Evolutionary conservation across 352 stramenopile species (phyloP).

Genomic region (Phytophthora agathidicida): DNA sequence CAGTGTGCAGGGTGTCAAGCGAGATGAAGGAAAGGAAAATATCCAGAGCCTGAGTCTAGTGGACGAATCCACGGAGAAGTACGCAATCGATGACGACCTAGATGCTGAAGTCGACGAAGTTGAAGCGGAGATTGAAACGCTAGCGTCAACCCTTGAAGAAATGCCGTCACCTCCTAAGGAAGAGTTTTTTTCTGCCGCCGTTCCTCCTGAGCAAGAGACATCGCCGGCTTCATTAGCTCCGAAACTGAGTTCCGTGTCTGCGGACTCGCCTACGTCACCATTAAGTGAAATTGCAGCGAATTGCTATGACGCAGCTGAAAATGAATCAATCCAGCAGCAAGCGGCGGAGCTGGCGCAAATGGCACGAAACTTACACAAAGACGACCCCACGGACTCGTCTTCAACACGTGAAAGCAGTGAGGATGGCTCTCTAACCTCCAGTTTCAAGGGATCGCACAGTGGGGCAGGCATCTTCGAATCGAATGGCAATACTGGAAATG

Average conservation of each 20-base stretch:
- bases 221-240: neutral
- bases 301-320: constrained; percentile 28
- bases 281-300: constrained; percentile 5
- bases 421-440: constrained; percentile 35
- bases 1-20: neutral
- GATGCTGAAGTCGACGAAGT: neutral
- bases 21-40: constrained; percentile 2
- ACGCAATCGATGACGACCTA: neutral
- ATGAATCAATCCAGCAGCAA: constrained; percentile 49
- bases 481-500: constrained; percentile 30
- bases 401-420: constrained; percentile 40
- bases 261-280: constrained; percentile 9
- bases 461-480: constrained; percentile 20
- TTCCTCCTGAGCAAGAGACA: constrained; percentile 1
- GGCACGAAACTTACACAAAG: constrained; percentile 41
- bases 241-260: neutral
- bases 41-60: constrained; percentile 14
- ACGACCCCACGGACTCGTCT: constrained; percentile 40
- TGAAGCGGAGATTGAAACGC: neutral
- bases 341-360: constrained; percentile 43
- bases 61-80: constrained; percentile 3
- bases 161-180: neutral
- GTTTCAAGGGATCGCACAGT: constrained; percentile 30
- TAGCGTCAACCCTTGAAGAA: neutral
- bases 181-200: neutral